These are phyloP conservation scores for Cenococcum geophilum DNA, from an alignment of 495 filamentous ascomycete genomes.

Conservation along the genomic window DNA sequence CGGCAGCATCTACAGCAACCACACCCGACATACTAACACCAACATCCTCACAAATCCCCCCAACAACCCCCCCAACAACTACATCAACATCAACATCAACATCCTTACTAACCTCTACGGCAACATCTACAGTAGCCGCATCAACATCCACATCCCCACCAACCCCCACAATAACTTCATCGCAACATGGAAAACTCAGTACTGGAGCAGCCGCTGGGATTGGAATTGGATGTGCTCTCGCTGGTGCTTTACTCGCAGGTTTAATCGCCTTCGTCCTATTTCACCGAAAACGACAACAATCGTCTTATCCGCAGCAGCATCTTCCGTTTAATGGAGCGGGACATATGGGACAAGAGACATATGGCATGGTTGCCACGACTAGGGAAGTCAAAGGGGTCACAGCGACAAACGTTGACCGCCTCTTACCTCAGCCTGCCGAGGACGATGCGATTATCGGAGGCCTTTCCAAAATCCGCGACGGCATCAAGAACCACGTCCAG, in stretches of 20 bases:
- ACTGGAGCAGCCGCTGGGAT: conserved; percentile 13
- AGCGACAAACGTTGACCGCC: conserved; percentile 7
- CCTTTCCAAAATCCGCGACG: conserved; percentile 32
- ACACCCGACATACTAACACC: too few species aligned
- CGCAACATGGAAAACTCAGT: too few species aligned
- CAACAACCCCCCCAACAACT: too few species aligned
- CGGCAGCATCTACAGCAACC: too few species aligned
- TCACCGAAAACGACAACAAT: conserved; percentile 5
- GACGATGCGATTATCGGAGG: conserved; percentile 31
- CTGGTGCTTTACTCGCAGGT: conserved; percentile 14
- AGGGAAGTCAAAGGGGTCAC: not conserved
- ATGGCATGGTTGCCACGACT: not conserved
- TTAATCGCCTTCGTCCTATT: conserved; percentile 14
- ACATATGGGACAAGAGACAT: not conserved
- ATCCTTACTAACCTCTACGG: too few species aligned
- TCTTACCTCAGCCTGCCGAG: conserved; percentile 25
- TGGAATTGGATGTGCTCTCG: conserved; percentile 13
- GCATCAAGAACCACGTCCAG: conserved; percentile 38
- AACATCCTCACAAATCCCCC: too few species aligned
- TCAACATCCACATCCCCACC: too few species aligned
- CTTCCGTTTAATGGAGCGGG: not conserved
- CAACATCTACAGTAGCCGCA: too few species aligned
- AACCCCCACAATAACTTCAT: too few species aligned
- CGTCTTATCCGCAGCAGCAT: not conserved
- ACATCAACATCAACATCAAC: too few species aligned